Evolutionary conservation across 352 stramenopile species (phyloP), one percentile per base, ranked within the genome.

Genomic region (Globisporangium solare): DNA sequence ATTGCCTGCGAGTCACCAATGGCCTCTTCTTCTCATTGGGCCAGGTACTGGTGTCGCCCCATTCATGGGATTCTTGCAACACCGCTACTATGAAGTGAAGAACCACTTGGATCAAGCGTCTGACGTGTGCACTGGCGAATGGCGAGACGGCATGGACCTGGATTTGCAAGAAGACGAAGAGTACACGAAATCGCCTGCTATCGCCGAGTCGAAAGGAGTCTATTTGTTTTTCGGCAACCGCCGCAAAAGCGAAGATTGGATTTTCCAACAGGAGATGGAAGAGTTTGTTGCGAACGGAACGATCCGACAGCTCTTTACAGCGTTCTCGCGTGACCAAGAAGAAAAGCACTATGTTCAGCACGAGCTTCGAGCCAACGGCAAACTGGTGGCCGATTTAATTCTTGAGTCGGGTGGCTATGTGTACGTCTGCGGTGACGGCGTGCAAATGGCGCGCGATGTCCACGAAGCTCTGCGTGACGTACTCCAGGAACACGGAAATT

Each of bases 221-320:
- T 87, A 90, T 56, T 70, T 99, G n/a, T 99, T 97, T 69, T 98
- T 97, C 70, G 96, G 96, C 20, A 98, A 95, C 62, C 85, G 95
- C 14, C 70, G 83, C 52, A 57, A 61, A 17, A 70, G 86, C 45
- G 77, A 97, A 22, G 95, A 99, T 77, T 98, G 86, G 73, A 70
- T 99, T 52, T 99, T 98, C 61, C 51, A 87, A 53, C 58, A 89
- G 0, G 74, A 97, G 37, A 87, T 98, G 71, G 59, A 93, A 45
- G 57, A 78, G 11, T 95, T 89, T 51, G 56, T 80, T 24, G 51
- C 61, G 22, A 77, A 83, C 13, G 87, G 87, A 13, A 89, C 90
- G 11, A 60, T 98, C 18, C 77, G 61, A 7, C 68, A 88, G 60
- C 66, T 98, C 14, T 87, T 93, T 62, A 91, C 85, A 10, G 93